These are phyloP conservation scores for Diphasiastrum complanatum DNA, from an alignment of 83 land plant genomes.

Conservation along the genomic window DNA sequence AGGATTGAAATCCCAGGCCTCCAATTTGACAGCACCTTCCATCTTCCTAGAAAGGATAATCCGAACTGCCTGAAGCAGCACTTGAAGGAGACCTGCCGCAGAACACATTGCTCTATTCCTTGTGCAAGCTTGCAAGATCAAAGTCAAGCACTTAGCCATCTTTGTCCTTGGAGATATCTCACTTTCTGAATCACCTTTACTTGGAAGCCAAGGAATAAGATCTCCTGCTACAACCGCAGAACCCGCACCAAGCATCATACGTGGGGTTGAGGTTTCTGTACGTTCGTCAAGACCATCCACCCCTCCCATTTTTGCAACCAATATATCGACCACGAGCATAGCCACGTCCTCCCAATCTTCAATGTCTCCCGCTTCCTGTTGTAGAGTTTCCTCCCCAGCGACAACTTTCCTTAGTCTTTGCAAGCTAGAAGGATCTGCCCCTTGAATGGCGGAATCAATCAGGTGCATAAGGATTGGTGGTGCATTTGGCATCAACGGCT, in stretches of 20 bases:
- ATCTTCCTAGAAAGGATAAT: conserved; percentile 44
- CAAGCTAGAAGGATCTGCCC: conserved; percentile 47
- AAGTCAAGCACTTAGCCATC: conserved; percentile 68
- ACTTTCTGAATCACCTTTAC: conserved; percentile 31
- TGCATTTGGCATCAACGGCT: conserved; percentile 56
- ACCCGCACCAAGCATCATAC: conserved; percentile 82
- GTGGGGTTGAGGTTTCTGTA: conserved; percentile 45
- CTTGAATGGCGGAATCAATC: conserved; percentile 87
- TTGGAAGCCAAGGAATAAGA: conserved; percentile 79
- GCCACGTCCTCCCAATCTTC: conserved; percentile 27
- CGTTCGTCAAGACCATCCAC: conserved; percentile 55
- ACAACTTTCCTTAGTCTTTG: conserved; percentile 51
- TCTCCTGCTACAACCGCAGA: conserved; percentile 81
- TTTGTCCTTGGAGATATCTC: conserved; percentile 65
- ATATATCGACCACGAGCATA: conserved; percentile 65
- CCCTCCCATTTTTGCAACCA: conserved; percentile 86
- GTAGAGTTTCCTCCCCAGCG: conserved; percentile 44
- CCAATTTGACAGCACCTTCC: conserved; percentile 13
- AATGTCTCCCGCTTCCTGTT: conserved; percentile 25
- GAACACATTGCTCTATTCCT: conserved; percentile 91
- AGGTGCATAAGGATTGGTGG: conserved; percentile 82
- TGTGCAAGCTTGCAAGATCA: conserved; percentile 71
- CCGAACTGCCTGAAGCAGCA: conserved; percentile 59
- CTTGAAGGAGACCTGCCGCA: conserved; percentile 64
- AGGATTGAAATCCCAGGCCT: conserved; percentile 58